Base-by-base conservation (phyloP, 164 flowering plant species). In the Warburgia ugandensis region DNA sequence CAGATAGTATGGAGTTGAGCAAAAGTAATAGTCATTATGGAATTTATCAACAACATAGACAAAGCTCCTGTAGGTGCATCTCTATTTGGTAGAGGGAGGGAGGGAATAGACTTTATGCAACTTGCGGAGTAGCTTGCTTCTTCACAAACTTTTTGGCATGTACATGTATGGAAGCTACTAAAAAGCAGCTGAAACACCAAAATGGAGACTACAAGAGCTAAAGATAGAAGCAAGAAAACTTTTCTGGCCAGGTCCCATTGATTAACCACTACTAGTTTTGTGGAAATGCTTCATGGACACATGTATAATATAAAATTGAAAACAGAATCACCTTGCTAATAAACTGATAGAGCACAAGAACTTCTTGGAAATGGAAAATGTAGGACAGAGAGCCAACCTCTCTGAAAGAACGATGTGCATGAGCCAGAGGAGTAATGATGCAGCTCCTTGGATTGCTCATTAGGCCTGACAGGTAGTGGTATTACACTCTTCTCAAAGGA, bases 361-460 rank as follows among this genome's bases (percentile, higher is more conserved):
- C 35, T 31, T 31, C 35, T 31, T 31, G 35, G 35, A 31, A 31
- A 31, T 31, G 35, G 35, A 31, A 31, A 11, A 31, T 31, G 7
- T 5, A 31, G 35, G 35, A 31, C 11, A 31, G 35, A 11, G 5
- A 11, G 35, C 35, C 61, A 57, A 45, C 54, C 54, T 57, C 46
- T 29, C 38, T 38, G 54, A 48, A 19, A 47, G 54, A 57, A 47
- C 45, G 30, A 57, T 57, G 61, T 57, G 54, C 46, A 48, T 57
- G 37, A 39, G 37, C 69, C 35, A 63, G 58, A 45, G 48, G 48
- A 45, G 13, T 25, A 45, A 7, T 25, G 48, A 45, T 45, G 25
- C 48, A 45, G 29, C 25, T 45, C 26, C 25, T 8, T 45, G 73
- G 54, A 35, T 71, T 67, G 39, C 57, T 70, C 52, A 55, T 16